Evolutionary conservation across 177 flowering plant genomes (phyloP), one percentile per base, ranked within the genome.

Genomic region (Vitis hybrid): DNA sequence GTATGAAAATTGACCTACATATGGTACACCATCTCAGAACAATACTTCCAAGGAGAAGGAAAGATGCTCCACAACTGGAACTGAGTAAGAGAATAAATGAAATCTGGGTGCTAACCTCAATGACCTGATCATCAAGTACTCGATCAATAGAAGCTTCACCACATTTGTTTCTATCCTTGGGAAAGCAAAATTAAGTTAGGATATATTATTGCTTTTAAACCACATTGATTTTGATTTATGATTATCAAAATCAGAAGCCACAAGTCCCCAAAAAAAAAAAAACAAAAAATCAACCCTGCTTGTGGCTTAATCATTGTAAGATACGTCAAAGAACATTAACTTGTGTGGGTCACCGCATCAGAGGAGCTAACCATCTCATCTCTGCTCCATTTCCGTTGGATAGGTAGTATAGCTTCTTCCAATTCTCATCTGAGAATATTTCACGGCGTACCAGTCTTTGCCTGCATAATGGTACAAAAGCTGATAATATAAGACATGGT

Each of bases 361-460:
- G 78, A 31, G 95, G 95, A 62, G 82, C 72, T 60, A 92, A 79
- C 79, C 82, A 77, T 76, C 97, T 81, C 89, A 92, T 92, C 71
- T 94, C 97, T 62, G 88, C 67, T 55, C 98, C 98, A 80, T 94
- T 94, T 69, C 98, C 97, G 74, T 89, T 88, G 33, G 94, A 75
- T 71, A 94, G 71, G 72, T 82, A 90, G 74, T 82, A 94, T 19
- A 91, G 75, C 79, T 91, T 92, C 84, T 90, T 92, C 97, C 97
- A 92, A 24, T 76, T 85, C 22, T 89, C 95, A 57, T 91, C 97
- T 1, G 94, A 75, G 68, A 92, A 94, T 66, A 76, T 87, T 59
- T 91, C 98, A 9, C 81, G 86, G 1, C 79, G 76, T 24, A 89
- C 81, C 54, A 94, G 77, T 75, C 91, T 86, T 85, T 92, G 97